Evolutionary conservation across 169 alveolate species (phyloP).

Genomic region (Plasmodium gonderi): DNA sequence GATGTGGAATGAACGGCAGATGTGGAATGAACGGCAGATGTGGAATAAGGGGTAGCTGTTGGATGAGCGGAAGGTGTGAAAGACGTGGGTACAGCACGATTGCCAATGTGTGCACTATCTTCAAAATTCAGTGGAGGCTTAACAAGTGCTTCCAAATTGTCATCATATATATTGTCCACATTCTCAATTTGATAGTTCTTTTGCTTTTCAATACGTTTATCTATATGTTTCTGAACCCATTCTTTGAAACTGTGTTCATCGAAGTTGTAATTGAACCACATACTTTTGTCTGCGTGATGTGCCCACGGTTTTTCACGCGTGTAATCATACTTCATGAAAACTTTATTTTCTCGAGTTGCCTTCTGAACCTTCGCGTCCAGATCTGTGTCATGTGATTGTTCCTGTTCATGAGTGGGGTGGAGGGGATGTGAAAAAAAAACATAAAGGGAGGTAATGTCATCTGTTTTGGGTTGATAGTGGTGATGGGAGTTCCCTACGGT

Average conservation of each 20-base stretch:
- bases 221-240: slow-evolving; percentile 67
- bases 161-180: slow-evolving; percentile 48
- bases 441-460: no score
- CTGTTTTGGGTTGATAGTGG: no score
- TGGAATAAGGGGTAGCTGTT: no score
- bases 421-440: no score
- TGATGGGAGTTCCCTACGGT: no score
- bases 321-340: slow-evolving; percentile 61
- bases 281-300: slow-evolving; percentile 48
- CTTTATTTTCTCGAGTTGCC: slow-evolving; percentile 69
- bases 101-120: neutral
- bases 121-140: neutral
- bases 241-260: slow-evolving; percentile 61
- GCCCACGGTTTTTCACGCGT: slow-evolving; percentile 68
- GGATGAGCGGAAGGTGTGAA: no score
- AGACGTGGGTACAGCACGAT: no score
- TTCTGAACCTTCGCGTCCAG: slow-evolving; percentile 35
- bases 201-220: slow-evolving; percentile 36
- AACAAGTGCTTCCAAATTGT: neutral
- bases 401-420: neutral
- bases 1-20: no score
- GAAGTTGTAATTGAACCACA: slow-evolving; percentile 73
- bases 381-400: slow-evolving; percentile 13
- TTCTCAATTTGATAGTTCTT: slow-evolving; percentile 61
- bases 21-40: no score